Base-by-base conservation (phyloP, 1,284 basidiomycete genomes). In the Meripilus lineatus region DNA sequence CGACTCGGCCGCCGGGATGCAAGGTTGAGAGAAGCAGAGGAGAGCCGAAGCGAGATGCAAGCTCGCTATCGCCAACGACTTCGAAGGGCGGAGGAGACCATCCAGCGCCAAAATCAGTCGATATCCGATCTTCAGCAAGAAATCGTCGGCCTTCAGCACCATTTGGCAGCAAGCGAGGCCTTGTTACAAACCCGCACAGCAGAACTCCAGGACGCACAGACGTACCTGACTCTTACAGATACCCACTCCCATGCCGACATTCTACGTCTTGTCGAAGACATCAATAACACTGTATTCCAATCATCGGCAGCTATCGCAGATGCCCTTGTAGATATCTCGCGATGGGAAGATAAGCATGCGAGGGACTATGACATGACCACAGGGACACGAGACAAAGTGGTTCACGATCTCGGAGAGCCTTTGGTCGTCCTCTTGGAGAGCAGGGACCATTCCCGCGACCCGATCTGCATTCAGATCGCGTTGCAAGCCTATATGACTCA, bases 221-320 rank as follows among this genome's bases (percentile, higher is more conserved):
- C 40, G 22, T 58, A 48, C 45, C 39, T 60, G 3, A 40, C 44
- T 6, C 51, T 47, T 35, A 40, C 50, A 4, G 58, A 62, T 36
- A 46, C 38, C 24, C 30, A 53, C 14, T 50, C 56, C 10, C 56
- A 60, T 39, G 44, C 42, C 32, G 57, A 62, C 23, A 50, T 58
- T 18, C 30, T 48, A 4, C 43, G 43, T 3, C 49, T 52, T 34
- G 36, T 60, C 22, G 36, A 43, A 14, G 14, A 40, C 2, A 22
- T 62, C 18, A 62, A 60, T 45, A 20, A 52, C 26, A 33, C 39
- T 15, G 53, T 58, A n/a, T 55, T 47, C 46, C 58, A 60, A 37
- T 36, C 43, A n/a, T 44, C 56, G 0, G 53, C 54, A 1, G 38
- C 8, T 4, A 40, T 57, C 18, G 42, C 54, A 0, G 49, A 56